Percentiles rank a stretch among this genome's conserved stretches.
phyloP scores from a whole-genome alignment of 2,329 filamentous ascomycete genomes.

The Achaetomium macrosporum region DNA sequence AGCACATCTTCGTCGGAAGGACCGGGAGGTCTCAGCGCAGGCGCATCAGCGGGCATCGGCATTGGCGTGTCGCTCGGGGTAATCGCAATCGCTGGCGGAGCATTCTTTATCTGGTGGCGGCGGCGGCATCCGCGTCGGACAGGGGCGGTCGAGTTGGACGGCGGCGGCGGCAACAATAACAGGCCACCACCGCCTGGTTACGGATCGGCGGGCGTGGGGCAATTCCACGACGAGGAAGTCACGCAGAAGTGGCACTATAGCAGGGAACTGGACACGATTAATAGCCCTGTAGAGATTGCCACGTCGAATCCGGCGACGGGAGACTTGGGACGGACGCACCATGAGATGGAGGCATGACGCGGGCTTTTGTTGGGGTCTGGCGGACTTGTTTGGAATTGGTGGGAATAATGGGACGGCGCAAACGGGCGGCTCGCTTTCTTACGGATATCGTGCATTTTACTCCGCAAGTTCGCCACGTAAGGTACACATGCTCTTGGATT shows the following conservation, averaged over 20 bases:
- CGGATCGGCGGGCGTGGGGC: neutral
- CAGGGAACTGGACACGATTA: neutral
- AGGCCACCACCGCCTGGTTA: neutral
- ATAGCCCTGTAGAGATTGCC: neutral
- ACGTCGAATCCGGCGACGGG: neutral
- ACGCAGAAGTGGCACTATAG: neutral
- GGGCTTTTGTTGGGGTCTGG: neutral
- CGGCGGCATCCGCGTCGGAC: neutral
- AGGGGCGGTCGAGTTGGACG: neutral
- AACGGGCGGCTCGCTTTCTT: too few relatives aligned
- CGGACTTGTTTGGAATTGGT: neutral
- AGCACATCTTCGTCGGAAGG: too few relatives aligned
- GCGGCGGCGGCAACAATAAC: neutral
- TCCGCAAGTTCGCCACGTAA: too few relatives aligned
- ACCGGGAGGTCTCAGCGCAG: constrained; percentile 6
- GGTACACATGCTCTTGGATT: too few relatives aligned
- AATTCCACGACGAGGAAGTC: neutral
- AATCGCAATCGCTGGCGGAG: neutral
- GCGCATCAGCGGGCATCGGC: constrained; percentile 9
- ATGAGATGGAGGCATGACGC: constrained; percentile 2
- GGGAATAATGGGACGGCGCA: neutral
- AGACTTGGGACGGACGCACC: neutral
- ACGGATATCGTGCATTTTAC: too few relatives aligned
- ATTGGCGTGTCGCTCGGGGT: constrained; percentile 4
- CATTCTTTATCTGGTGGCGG: neutral